Evolutionary conservation across 164 flowering plant genomes (phyloP).

Genomic region (Santalum album): DNA sequence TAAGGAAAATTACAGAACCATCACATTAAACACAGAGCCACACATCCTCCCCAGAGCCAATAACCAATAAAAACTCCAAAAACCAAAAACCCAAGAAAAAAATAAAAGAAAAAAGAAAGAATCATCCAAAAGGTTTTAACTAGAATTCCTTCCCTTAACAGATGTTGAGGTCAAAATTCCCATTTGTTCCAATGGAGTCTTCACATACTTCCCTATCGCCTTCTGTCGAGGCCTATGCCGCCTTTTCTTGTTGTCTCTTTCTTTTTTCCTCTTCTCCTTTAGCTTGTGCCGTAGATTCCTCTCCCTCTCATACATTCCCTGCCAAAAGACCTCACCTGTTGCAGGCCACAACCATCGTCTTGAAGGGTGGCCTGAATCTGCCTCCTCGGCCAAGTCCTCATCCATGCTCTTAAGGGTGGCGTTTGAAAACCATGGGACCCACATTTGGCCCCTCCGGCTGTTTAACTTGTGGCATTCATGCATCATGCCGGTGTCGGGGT

Average conservation of each 20-base stretch:
- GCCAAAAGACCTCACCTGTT: slow-evolving; percentile 92
- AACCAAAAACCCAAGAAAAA: too few species aligned
- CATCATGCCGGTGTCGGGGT: slow-evolving; percentile 68
- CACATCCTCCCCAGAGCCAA: too few species aligned
- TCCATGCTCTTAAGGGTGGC: slow-evolving; percentile 80
- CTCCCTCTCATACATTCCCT: slow-evolving; percentile 78
- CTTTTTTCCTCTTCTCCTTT: slow-evolving; percentile 58
- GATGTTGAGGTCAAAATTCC: background rate
- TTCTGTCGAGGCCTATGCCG: slow-evolving; percentile 62
- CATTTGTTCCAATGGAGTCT: slow-evolving; percentile 56
- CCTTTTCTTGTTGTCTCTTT: slow-evolving; percentile 53
- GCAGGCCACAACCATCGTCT: slow-evolving; percentile 84
- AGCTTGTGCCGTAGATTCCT: slow-evolving; percentile 35
- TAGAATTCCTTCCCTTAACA: background rate
- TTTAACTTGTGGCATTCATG: slow-evolving; percentile 70
- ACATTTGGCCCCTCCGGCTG: slow-evolving; percentile 69
- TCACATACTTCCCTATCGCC: slow-evolving; percentile 74
- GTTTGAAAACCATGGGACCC: slow-evolving; percentile 85
- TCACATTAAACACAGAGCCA: too few species aligned
- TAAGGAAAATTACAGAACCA: too few species aligned
- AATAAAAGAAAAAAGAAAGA: too few species aligned
- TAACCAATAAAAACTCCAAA: too few species aligned
- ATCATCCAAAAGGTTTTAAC: too few species aligned
- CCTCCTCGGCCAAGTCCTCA: slow-evolving; percentile 90
- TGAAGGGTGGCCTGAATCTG: slow-evolving; percentile 48